Base-by-base conservation (phyloP, 179 eudicot genomes). In the Spinacia oleracea region DNA sequence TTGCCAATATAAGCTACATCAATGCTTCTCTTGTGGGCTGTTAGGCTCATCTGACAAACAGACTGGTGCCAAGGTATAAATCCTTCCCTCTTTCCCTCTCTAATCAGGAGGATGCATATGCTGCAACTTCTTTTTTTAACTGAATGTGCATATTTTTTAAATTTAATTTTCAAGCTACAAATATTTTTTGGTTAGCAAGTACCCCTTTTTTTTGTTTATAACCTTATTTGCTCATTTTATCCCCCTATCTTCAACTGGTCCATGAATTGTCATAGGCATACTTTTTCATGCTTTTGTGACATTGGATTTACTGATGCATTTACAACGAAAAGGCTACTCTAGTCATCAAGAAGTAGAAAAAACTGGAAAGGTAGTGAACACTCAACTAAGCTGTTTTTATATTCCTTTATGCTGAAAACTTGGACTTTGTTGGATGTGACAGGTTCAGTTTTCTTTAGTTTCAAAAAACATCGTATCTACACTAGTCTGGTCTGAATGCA, bases 21-120 rank as follows among this genome's bases (percentile, higher is more conserved):
- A 93, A 75, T 96, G 99, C 91, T 96, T 84, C 77, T 75, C 80
- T 66, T 96, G 99, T 81, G 97, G 98, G 75, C 75, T 75, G 80
- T 79, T 96, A 84, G 99, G 97, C 72, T 93, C 93, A 69, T 96
- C 99, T 60, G 99, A 96, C 89, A 90, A 89, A 80, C 74, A 82
- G 58, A 81, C 88, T 42, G 87, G 85, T 82, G 88, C 94, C 31
- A 92, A 96, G 99, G 99, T 96, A 86, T 78, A 42, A 14, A 18
- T 18, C 14, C 51, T 12, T 38, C 40, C 6, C 40, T 38, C 40
- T 38, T 6, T 38, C 40, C 6, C 40, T 38, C 40, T 38, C 40
- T 38, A 4, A 3, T 6, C n/a, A n/a, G n/a, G n/a, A n/a, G n/a
- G n/a, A n/a, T n/a, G n/a, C n/a, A n/a, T n/a, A n/a, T n/a, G n/a